Evolutionary conservation across 2,329 filamentous ascomycete species (phyloP), one percentile per base, ranked within the genome.

Genomic region (Rutstroemia sp.): DNA sequence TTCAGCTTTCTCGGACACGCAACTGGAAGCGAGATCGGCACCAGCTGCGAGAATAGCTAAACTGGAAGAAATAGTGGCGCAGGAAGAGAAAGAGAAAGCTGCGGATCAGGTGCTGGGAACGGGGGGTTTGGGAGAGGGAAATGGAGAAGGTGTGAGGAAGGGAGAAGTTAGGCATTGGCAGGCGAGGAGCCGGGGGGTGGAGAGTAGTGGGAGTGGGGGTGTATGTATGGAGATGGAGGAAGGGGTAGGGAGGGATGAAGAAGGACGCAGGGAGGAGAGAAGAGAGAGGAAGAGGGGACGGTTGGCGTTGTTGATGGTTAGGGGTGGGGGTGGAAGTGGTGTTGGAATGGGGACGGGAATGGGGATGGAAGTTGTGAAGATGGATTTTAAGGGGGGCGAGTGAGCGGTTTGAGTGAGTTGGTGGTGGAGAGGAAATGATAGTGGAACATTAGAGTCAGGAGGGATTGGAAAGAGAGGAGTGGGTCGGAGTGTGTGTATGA

Each of bases 261-360:
- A 3, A 10, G 10, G 8, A 10, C 8, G 10, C 8, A 30, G 38
- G 14, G 14, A 16, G 38, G 14, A 27, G 1, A 54, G 18, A 10
- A 49, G n/a, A 23, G 14, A 12, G 8, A 49, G 23, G 8, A 14
- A 34, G 44, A 54, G 27, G 8, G 19, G 34, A 0, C 37, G n/a
- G n/a, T 41, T 54, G 34, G 44, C 30, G 3, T 34, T 54, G 8
- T 41, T 54, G 34, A 54, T 54, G 44, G 38, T 54, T 18, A 54
- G 52, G 19, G 44, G 34, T n/a, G 34, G 18, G 5, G 34, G 7
- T 6, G 27, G 14, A 5, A 2, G 38, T 19, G 21, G 21, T 10
- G 44, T 18, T 23, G 23, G 23, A 23, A 23, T 23, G 23, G 23
- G 23, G 5, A 23, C 5, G 23, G 23, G 7, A 4, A 39, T 23